A percentile compares a stretch with the other conserved stretches of the same genome.
Evolutionary conservation across 2,329 filamentous ascomycete species (phyloP).

Genomic region (Juglanconis sp.): DNA sequence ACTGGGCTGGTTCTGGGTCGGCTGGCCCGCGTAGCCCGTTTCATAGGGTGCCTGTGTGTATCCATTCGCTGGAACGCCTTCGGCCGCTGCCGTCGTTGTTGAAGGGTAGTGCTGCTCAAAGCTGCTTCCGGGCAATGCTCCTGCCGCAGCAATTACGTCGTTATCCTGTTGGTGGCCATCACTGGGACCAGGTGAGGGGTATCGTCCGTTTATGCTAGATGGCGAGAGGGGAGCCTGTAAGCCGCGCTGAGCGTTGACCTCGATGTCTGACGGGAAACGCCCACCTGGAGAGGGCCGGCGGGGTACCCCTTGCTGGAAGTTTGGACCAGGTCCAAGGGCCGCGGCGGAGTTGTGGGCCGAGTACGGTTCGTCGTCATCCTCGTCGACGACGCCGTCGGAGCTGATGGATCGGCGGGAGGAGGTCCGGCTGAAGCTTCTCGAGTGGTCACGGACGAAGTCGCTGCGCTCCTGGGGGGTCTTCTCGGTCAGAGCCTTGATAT

Average conservation of each 20-base stretch:
- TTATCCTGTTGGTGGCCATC: conserved; percentile 40
- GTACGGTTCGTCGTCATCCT: conserved; percentile 67
- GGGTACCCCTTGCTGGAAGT: conserved; percentile 45
- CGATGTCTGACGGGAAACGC: conserved; percentile 91
- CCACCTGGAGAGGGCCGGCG: conserved; percentile 86
- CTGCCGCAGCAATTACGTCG: conserved; percentile 58
- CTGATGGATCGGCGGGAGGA: conserved; percentile 58
- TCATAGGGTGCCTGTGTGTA: neutral
- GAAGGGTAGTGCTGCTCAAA: conserved; percentile 31
- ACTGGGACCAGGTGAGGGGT: conserved; percentile 36
- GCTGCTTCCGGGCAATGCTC: conserved; percentile 48
- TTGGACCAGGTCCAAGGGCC: conserved; percentile 37
- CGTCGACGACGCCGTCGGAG: conserved; percentile 75
- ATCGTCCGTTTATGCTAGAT: conserved; percentile 71
- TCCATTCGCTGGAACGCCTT: conserved; percentile 11
- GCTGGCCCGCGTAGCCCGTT: neutral
- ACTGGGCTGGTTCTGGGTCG: conserved; percentile 3
- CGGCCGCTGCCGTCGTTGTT: neutral
- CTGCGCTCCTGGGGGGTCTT: conserved; percentile 83
- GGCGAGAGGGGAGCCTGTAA: conserved; percentile 77
- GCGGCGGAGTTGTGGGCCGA: conserved; percentile 56
- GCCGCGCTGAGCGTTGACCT: conserved; percentile 74
- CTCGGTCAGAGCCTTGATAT: conserved; percentile 86
- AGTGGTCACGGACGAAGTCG: conserved; percentile 80
- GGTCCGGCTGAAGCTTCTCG: conserved; percentile 70